These are phyloP conservation scores for Termitomyces sp. DNA, from an alignment of 768 basidiomycete species.

Conservation along the genomic window DNA sequence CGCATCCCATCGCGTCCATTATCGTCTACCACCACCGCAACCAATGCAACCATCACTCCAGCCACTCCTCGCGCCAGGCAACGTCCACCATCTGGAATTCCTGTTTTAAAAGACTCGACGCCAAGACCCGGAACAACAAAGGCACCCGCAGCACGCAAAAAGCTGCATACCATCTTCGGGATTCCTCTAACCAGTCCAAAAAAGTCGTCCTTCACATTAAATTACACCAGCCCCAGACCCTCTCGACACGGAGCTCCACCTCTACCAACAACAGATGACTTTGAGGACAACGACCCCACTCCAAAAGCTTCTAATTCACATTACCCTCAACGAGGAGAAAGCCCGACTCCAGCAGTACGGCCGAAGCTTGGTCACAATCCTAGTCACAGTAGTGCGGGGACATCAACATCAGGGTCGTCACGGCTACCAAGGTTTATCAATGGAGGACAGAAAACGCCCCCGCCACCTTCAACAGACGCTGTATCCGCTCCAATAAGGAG, in stretches of 20 bases:
- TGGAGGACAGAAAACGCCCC: constrained; percentile 13
- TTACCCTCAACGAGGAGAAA: constrained; percentile 20
- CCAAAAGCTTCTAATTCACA: constrained; percentile 25
- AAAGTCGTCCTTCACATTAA: constrained; percentile 35
- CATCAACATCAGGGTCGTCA: constrained; percentile 20
- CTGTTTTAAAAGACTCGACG: constrained; percentile 17
- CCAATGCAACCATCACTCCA: constrained; percentile 58
- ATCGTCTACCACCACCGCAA: constrained; percentile 59
- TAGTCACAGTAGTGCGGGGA: constrained; percentile 20
- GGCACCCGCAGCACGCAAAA: constrained; percentile 32
- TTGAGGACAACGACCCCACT: constrained; percentile 18
- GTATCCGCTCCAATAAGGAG: constrained; percentile 16
- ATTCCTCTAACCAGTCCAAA: constrained; percentile 32
- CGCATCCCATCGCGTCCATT: constrained; percentile 57
- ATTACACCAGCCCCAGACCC: constrained; percentile 20
- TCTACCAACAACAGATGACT: constrained; percentile 13
- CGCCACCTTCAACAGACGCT: constrained; percentile 10
- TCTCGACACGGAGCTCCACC: constrained; percentile 18
- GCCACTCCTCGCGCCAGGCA: constrained; percentile 39
- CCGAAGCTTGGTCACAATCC: constrained; percentile 12
- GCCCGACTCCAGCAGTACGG: constrained; percentile 24
- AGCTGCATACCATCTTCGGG: constrained; percentile 42
- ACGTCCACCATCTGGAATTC: constrained; percentile 22
- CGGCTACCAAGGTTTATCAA: constrained; percentile 15
- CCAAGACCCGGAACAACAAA: constrained; percentile 28